phyloP scores from a whole-genome alignment of 495 filamentous ascomycete species.

The Hyaloscypha bicolor region DNA sequence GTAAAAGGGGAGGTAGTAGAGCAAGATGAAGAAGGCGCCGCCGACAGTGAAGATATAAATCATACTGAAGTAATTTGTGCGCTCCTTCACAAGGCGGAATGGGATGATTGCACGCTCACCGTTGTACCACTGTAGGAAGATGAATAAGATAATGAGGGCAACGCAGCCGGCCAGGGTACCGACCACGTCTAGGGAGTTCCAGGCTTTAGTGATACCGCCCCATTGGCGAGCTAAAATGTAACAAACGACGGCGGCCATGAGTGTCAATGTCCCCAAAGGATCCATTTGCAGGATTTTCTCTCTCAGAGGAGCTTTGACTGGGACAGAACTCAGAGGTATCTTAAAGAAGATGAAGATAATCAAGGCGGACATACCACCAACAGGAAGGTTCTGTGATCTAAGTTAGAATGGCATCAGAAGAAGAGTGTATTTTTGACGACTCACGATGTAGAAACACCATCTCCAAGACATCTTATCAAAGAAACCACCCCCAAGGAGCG shows the following conservation, averaged over 20 bases:
- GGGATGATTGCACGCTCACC: slow-evolving; percentile 70
- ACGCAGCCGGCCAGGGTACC: slow-evolving; percentile 68
- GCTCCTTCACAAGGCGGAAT: slow-evolving; percentile 61
- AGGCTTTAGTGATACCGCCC: slow-evolving; percentile 71
- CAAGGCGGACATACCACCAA: slow-evolving; percentile 49
- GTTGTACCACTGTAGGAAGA: slow-evolving; percentile 59
- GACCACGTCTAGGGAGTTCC: slow-evolving; percentile 69
- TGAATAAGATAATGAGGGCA: slow-evolving; percentile 62
- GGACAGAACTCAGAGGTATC: slow-evolving; percentile 42
- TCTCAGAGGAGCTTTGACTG: slow-evolving; percentile 1
- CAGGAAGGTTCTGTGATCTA: slow-evolving; percentile 65
- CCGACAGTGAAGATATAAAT: slow-evolving; percentile 55
- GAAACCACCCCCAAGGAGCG: slow-evolving; percentile 44
- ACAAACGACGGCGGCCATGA: slow-evolving; percentile 41
- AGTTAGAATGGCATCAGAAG: too few relatives aligned
- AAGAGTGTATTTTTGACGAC: too few relatives aligned
- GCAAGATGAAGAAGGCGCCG: slow-evolving; percentile 57
- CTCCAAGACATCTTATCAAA: slow-evolving; percentile 6
- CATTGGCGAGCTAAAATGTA: slow-evolving; percentile 35
- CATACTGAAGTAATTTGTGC: slow-evolving; percentile 56
- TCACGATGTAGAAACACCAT: slow-evolving; percentile 21
- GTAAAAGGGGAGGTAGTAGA: slow-evolving; percentile 73
- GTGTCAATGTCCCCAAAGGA: neutral
- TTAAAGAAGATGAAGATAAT: slow-evolving; percentile 46
- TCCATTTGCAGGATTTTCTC: slow-evolving; percentile 27